A percentile compares a stretch with the other conserved stretches of the same genome.
These are phyloP conservation scores for Cystobasidium pallidum DNA, from an alignment of 1,284 basidiomycete genomes.

Conservation along the genomic window DNA sequence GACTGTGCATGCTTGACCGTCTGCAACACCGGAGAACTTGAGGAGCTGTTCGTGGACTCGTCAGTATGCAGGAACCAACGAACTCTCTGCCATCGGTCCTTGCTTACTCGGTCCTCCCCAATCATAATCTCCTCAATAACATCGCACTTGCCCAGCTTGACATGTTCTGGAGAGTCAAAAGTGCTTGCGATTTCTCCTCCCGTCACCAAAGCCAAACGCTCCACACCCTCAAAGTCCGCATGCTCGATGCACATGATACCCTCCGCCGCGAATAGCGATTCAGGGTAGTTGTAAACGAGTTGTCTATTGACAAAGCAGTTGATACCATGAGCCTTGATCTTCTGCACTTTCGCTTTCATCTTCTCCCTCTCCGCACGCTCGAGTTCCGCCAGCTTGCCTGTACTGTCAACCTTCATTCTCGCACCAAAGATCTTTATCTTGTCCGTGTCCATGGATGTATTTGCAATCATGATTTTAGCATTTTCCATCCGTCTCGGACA, in stretches of 20 bases:
- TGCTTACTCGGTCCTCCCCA: constrained; percentile 89
- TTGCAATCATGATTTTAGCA: constrained; percentile 95
- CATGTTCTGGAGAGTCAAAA: constrained; percentile 89
- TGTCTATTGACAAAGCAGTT: constrained; percentile 99
- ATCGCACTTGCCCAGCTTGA: constrained; percentile 91
- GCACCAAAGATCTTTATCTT: constrained; percentile 99
- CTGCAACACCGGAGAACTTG: constrained; percentile 98
- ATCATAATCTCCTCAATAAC: constrained; percentile 99
- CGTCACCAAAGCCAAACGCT: constrained; percentile 91
- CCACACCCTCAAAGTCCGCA: constrained; percentile 98
- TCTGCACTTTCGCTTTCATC: constrained; percentile 98
- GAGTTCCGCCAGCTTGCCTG: constrained; percentile 94
- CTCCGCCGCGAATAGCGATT: constrained; percentile 86
- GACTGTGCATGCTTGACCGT: constrained; percentile 98
- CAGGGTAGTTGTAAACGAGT: constrained; percentile 99
- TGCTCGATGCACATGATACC: constrained; percentile 98
- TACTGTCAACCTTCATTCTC: constrained; percentile 90
- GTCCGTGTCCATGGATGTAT: constrained; percentile 99
- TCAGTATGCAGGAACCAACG: not conserved
- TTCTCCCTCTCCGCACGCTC: constrained; percentile 78
- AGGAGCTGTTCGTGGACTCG: constrained; percentile 68
- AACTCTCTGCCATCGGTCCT: not conserved
- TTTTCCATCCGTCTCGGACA: constrained; percentile 93
- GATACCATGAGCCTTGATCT: constrained; percentile 92
- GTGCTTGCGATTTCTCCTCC: constrained; percentile 97